Evolutionary conservation across 2,329 filamentous ascomycete species (phyloP), one percentile per base, ranked within the genome.

Genomic region (Hortaea werneckii): DNA sequence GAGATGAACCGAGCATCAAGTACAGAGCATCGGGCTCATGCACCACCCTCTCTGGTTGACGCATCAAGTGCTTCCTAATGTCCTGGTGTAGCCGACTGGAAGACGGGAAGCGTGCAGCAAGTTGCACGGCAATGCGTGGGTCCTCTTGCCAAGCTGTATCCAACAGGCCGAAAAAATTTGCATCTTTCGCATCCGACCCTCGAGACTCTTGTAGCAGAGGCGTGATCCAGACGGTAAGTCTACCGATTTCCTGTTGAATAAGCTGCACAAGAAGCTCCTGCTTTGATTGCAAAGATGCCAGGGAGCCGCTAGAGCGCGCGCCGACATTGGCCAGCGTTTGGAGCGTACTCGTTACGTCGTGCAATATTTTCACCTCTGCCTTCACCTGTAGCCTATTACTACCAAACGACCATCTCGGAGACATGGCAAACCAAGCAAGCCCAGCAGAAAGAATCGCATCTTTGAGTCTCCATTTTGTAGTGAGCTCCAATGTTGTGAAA

Each of bases 361-460:
- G 75, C 35, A 96, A 76, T 12, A 95, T 71, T 54, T 84, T 83
- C 30, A 87, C 79, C 66, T 99, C 92, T 0, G 94, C 90, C 70
- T 94, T 96, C 43, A 96, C 73, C 62, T 98, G 92, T 11, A 98
- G 70, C 41, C 86, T 78, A 61, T 95, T 98, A 57, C 90, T 92
- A 46, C 92, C 92, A 65, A 92, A 96, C 0, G 92, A 94, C 90
- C 92, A 98, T 54, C 73, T 79, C 10, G 89, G 87, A 5, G 86
- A 72, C 54, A 82, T 78, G 35, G 75, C 79, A 66, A 98, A 99
- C 94, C 94, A 98, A 50, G 77, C 80, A 29, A 99, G 71, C 10
- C 80, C 89, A 29, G 87, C 88, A 5, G 87, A 89, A 34, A 99
- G 66, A 43, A 95, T 82, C 54, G 87, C 81, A 59, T 96, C 89